Conservation (phyloP, 768 basidiomycete genomes). For the Russula virescens region DNA sequence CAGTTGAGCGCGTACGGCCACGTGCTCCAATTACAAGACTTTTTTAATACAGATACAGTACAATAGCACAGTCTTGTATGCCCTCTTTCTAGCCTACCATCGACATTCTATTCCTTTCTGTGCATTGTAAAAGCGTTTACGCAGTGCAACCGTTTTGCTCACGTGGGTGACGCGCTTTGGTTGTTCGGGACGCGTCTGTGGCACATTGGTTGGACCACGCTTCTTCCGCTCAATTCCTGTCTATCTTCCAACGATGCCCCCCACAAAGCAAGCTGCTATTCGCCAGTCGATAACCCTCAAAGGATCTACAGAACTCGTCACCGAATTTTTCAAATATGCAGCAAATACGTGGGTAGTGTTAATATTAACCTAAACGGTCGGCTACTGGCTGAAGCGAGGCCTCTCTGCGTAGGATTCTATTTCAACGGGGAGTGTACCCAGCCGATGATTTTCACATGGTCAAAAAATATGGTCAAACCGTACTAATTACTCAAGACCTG, state of each 20-base stretch:
- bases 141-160: no score
- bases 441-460: conserved; percentile 99
- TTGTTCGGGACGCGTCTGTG: conserved; percentile 6
- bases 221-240: neutral
- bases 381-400: neutral
- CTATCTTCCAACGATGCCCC: conserved; percentile 32
- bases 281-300: conserved; percentile 89
- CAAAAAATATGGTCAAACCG: conserved; percentile 96
- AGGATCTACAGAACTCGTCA: conserved; percentile 88
- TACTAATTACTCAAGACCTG: conserved; percentile 90
- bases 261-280: conserved; percentile 41
- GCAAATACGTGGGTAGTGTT: conserved; percentile 76
- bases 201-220: neutral
- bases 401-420: conserved; percentile 64
- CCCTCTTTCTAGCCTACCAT: no score
- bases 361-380: neutral
- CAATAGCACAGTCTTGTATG: no score
- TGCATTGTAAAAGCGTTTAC: no score
- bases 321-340: conserved; percentile 99
- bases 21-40: neutral
- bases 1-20: neutral
- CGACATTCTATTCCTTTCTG: no score
- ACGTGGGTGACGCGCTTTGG: no score
- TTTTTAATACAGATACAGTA: no score
- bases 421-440: conserved; percentile 95